Evolutionary conservation across 2,329 filamentous ascomycete species (phyloP).

Genomic region (Dothidotthia symphoricarpi): DNA sequence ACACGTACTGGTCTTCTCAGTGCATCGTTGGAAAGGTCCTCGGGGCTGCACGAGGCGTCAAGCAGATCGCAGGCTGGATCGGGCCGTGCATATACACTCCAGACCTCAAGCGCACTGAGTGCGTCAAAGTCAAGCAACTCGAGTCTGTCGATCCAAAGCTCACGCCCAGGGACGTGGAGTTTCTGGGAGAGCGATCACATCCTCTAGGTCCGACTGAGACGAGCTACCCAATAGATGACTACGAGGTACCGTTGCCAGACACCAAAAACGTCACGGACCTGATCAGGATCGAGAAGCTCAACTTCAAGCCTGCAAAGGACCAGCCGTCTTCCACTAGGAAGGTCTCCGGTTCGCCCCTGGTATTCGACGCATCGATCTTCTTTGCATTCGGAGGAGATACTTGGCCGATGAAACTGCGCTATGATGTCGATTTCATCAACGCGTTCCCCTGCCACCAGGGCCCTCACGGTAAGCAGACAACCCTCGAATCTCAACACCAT

Average conservation of each 20-base stretch:
- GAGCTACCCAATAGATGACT: constrained; percentile 65
- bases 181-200: constrained; percentile 66
- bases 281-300: constrained; percentile 68
- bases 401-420: constrained; percentile 41
- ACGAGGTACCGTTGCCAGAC: constrained; percentile 60
- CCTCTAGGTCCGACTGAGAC: constrained; percentile 64
- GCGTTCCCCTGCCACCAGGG: constrained; percentile 45
- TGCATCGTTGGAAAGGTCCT: constrained; percentile 75
- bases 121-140: constrained; percentile 65
- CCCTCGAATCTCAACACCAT: no score
- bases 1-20: constrained; percentile 72
- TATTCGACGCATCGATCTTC: constrained; percentile 41
- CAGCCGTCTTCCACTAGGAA: constrained; percentile 29
- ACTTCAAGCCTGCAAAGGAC: constrained; percentile 52
- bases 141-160: constrained; percentile 56
- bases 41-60: constrained; percentile 64
- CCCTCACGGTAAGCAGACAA: constrained; percentile 37
- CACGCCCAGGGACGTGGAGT: constrained; percentile 59
- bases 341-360: constrained; percentile 32
- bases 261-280: constrained; percentile 60
- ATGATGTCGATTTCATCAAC: constrained; percentile 45
- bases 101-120: constrained; percentile 67
- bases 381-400: constrained; percentile 44
- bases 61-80: constrained; percentile 70
- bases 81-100: constrained; percentile 67